These are phyloP conservation scores for Porogramme epimiltina DNA, from an alignment of 1,284 basidiomycete species.

Conservation along the genomic window DNA sequence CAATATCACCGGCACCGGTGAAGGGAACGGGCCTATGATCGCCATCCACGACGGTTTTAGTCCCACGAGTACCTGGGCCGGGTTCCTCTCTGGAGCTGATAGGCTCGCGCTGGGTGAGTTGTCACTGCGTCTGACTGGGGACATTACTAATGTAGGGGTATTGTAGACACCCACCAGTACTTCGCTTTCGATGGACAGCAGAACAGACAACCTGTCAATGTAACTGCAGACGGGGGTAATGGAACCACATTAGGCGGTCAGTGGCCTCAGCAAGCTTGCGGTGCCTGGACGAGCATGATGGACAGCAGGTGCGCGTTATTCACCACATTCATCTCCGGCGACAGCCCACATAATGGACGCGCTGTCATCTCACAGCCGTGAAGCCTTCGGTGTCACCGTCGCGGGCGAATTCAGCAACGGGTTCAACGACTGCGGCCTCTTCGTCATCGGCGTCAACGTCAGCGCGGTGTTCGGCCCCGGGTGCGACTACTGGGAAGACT, in stretches of 20 bases:
- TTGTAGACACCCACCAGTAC: constrained; percentile 45
- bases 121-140: not conserved
- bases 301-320: not conserved
- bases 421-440: constrained; percentile 52
- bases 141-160: constrained; percentile 33
- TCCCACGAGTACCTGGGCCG: constrained; percentile 40
- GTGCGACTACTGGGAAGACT: constrained; percentile 62
- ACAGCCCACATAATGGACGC: too few species aligned
- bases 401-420: constrained; percentile 52
- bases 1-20: constrained; percentile 55
- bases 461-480: constrained; percentile 51
- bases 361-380: constrained; percentile 38
- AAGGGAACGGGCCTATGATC: constrained; percentile 58
- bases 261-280: constrained; percentile 43
- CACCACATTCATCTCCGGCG: too few species aligned
- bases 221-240: constrained; percentile 32
- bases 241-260: constrained; percentile 26
- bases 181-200: constrained; percentile 41
- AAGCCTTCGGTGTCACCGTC: constrained; percentile 47
- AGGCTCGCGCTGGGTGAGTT: constrained; percentile 49
- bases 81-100: constrained; percentile 56
- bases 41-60: constrained; percentile 52
- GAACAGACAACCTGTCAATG: constrained; percentile 36
- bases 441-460: constrained; percentile 45
- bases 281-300: constrained; percentile 43